Evolutionary conservation across 2,329 filamentous ascomycete genomes (phyloP).

Genomic region (Aspergillus unguis): DNA sequence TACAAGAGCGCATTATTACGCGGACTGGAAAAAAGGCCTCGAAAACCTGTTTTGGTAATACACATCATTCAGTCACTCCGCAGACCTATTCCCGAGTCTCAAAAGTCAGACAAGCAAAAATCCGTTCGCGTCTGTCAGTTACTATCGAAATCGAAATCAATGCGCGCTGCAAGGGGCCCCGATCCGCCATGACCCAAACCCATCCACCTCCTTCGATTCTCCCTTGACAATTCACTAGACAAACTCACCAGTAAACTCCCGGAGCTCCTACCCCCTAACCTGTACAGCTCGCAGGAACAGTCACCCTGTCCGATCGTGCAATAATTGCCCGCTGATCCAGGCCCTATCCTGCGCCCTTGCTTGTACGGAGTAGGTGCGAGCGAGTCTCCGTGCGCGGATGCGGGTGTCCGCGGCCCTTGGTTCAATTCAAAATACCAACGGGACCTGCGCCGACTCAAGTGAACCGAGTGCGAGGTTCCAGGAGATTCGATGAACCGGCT

Average conservation of each 20-base stretch:
- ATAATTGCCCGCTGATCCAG: neutral
- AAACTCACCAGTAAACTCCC: neutral
- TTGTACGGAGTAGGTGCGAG: no score
- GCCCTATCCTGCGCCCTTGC: conserved; percentile 3
- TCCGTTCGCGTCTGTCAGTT: neutral
- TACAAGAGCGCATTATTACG: neutral
- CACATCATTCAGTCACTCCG: neutral
- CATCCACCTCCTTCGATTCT: neutral
- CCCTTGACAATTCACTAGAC: neutral
- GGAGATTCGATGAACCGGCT: conserved; percentile 8
- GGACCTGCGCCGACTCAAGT: no score
- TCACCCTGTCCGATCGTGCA: neutral
- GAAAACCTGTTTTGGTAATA: neutral
- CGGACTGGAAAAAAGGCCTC: neutral
- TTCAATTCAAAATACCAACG: conserved; percentile 1
- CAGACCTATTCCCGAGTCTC: neutral
- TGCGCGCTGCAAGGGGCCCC: conserved; percentile 5
- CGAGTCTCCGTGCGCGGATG: no score
- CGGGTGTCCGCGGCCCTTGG: conserved; percentile 11
- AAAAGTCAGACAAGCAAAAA: neutral
- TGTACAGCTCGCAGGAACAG: neutral
- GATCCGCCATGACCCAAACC: neutral
- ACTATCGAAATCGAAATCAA: neutral
- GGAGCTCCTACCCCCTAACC: neutral
- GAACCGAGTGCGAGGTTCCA: conserved; percentile 13